Conservation (phyloP, 2,329 filamentous ascomycete species). For the Apiospora arundinis region DNA sequence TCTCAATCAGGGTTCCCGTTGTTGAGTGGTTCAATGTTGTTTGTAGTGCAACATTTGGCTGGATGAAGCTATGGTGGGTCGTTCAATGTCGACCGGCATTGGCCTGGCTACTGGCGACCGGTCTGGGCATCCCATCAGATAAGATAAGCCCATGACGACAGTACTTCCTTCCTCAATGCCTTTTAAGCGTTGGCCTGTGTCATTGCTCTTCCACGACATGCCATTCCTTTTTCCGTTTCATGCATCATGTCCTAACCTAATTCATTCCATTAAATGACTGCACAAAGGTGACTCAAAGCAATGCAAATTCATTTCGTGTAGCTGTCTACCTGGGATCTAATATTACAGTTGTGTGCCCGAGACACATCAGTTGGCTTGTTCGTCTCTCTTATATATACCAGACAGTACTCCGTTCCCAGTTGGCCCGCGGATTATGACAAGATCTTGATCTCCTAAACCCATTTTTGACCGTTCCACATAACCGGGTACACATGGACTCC, state of each 20-base stretch:
- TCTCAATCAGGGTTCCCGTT: neutral
- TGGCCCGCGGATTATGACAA: neutral
- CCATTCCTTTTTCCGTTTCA: neutral
- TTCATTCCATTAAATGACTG: neutral
- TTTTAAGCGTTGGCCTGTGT: neutral
- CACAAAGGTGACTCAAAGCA: neutral
- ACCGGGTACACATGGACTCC: neutral
- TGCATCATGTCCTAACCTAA: neutral
- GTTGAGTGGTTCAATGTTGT: slow-evolving; percentile 1
- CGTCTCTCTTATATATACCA: neutral
- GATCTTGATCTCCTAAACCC: neutral
- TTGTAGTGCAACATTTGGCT: slow-evolving; percentile 10
- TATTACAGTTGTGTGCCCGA: slow-evolving; percentile 4
- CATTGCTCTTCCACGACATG: neutral
- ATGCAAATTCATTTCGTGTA: slow-evolving; percentile 1
- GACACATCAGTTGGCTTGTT: neutral
- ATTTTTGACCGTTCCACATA: neutral
- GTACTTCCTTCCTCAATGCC: neutral
- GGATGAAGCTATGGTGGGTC: slow-evolving; percentile 15
- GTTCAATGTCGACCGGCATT: too few species aligned
- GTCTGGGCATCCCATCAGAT: neutral
- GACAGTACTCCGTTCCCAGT: neutral
- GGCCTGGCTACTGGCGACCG: too few species aligned
- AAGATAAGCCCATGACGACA: slow-evolving; percentile 2
- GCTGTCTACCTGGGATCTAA: neutral